phyloP scores from a whole-genome alignment of 495 filamentous ascomycete species.

The Hypoxylon intermedium region DNA sequence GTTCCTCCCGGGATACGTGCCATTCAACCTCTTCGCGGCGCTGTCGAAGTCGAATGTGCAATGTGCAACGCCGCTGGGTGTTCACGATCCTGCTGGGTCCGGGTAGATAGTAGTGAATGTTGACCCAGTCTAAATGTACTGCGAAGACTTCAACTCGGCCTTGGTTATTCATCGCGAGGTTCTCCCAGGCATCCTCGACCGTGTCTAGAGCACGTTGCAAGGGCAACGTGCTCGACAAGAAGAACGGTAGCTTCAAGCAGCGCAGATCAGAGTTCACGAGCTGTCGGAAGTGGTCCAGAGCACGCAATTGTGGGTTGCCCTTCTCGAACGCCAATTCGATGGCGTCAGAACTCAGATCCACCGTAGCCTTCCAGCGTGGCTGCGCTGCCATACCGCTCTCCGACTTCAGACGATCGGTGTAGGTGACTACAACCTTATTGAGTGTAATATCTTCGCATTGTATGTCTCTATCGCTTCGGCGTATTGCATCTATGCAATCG shows the following conservation, averaged over 20 bases:
- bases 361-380: conserved; percentile 47
- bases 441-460: conserved; percentile 65
- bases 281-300: conserved; percentile 67
- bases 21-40: conserved; percentile 50
- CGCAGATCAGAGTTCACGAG: conserved; percentile 62
- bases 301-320: conserved; percentile 78
- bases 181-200: conserved; percentile 56
- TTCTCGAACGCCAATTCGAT: conserved; percentile 64
- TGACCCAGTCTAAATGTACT: conserved; percentile 56
- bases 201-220: conserved; percentile 69
- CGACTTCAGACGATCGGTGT: conserved; percentile 47
- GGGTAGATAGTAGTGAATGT: conserved; percentile 54
- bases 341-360: conserved; percentile 43
- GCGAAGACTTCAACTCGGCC: conserved; percentile 52
- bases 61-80: conserved; percentile 40
- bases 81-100: conserved; percentile 9
- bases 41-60: conserved; percentile 48
- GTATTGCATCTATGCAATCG: conserved; percentile 67
- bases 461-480: conserved; percentile 56
- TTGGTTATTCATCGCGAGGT: conserved; percentile 39
- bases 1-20: conserved; percentile 47
- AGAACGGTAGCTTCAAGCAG: conserved; percentile 46
- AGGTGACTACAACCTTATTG: conserved; percentile 67
- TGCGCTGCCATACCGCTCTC: conserved; percentile 11
- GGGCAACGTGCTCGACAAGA: conserved; percentile 66